Evolutionary conservation across 1,284 basidiomycete genomes (phyloP).

Genomic region (Cutaneotrichosporon curvatum): DNA sequence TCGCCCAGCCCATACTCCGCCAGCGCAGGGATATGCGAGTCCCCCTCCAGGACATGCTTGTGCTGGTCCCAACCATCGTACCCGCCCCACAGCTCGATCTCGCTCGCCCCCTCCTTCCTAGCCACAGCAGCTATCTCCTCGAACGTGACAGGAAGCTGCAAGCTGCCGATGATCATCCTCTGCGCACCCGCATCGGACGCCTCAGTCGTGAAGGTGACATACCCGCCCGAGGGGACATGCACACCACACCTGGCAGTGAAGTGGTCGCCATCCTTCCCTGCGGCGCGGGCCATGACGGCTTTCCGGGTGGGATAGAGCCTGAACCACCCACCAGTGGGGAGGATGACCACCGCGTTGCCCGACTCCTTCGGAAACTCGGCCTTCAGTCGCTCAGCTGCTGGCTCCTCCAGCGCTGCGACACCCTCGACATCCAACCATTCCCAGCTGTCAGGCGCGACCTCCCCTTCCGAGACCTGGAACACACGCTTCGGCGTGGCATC

Average conservation of each 20-base stretch:
- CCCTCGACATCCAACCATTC: neutral
- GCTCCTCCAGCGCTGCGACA: neutral
- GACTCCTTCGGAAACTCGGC: neutral
- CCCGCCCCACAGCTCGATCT: slow-evolving; percentile 13
- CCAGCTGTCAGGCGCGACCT: neutral
- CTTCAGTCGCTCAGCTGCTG: neutral
- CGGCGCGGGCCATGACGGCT: neutral
- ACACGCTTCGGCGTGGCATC: neutral
- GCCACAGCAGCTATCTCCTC: slow-evolving; percentile 4
- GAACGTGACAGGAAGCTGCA: slow-evolving; percentile 5
- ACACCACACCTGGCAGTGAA: neutral
- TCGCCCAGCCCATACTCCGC: slow-evolving; percentile 7
- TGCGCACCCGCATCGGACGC: neutral
- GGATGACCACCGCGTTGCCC: slow-evolving; percentile 2
- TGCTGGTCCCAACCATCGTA: slow-evolving; percentile 2
- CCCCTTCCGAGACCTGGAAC: slow-evolving; percentile 1
- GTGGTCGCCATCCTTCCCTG: neutral
- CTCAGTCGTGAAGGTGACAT: neutral
- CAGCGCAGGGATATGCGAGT: neutral
- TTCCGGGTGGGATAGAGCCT: slow-evolving; percentile 1
- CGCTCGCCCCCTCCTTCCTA: neutral
- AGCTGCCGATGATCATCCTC: neutral
- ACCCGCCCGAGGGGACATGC: neutral
- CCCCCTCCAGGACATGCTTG: neutral
- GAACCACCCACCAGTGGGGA: slow-evolving; percentile 7